Conservation (phyloP, 257 asterid genomes). For the Nicotiana sylvestris region DNA sequence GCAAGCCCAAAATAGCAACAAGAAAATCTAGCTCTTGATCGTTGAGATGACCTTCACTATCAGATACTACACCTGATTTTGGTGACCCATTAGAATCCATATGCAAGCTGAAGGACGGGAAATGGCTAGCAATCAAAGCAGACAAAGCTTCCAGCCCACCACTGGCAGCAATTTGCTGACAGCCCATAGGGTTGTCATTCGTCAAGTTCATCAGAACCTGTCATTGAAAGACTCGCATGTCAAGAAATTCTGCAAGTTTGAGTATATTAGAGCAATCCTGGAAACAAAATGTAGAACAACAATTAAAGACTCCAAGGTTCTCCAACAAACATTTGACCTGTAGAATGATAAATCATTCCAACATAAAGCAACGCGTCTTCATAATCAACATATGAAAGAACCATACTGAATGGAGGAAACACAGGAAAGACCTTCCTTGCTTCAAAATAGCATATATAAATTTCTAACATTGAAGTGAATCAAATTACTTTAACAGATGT, state of each 20-base stretch:
- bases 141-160: conserved; percentile 69
- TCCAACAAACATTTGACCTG: not conserved
- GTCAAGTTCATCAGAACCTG: conserved; percentile 83
- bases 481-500: conserved; percentile 60
- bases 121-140: conserved; percentile 61
- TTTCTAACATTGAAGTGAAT: not conserved
- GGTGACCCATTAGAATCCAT: conserved; percentile 24
- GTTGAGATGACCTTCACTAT: conserved; percentile 35
- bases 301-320: not conserved
- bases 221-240: conserved; percentile 4
- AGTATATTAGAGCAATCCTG: not conserved
- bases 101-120: conserved; percentile 42
- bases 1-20: conserved; percentile 80
- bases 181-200: conserved; percentile 67
- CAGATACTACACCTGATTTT: conserved; percentile 30
- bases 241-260: not conserved
- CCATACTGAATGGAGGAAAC: not conserved
- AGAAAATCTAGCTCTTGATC: conserved; percentile 79
- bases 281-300: not conserved
- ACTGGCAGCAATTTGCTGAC: conserved; percentile 63
- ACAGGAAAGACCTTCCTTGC: not conserved
- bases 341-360: not conserved
- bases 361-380: not conserved
- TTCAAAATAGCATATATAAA: not conserved
- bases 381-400: not conserved